These are phyloP conservation scores for Microcyclosporella mali DNA, from an alignment of 2,329 filamentous ascomycete species.

Conservation along the genomic window DNA sequence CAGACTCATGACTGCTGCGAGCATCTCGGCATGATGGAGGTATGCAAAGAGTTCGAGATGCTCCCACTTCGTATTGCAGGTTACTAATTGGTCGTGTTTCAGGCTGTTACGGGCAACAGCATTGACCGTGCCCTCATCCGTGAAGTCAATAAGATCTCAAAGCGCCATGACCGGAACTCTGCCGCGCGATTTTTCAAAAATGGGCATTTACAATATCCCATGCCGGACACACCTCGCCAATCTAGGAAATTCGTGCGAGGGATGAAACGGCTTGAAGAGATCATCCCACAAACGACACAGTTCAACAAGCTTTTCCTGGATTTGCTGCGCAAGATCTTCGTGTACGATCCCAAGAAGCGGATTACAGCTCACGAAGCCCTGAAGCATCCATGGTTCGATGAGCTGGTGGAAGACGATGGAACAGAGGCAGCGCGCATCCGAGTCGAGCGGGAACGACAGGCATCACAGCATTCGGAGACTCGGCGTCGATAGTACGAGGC, in stretches of 20 bases:
- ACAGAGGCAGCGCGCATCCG: conserved; percentile 57
- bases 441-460: conserved; percentile 25
- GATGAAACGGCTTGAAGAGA: conserved; percentile 59
- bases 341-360: conserved; percentile 59
- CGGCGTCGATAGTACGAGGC: conserved; percentile 8
- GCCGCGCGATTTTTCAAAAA: conserved; percentile 29
- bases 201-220: conserved; percentile 57
- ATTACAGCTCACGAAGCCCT: conserved; percentile 60
- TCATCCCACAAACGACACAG: conserved; percentile 50
- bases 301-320: conserved; percentile 61
- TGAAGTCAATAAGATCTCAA: conserved; percentile 26
- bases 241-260: conserved; percentile 61
- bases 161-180: conserved; percentile 26
- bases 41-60: conserved; percentile 7
- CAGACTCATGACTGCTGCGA: conserved; percentile 64
- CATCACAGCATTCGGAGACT: conserved; percentile 10
- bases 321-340: conserved; percentile 56
- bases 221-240: conserved; percentile 55
- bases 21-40: conserved; percentile 65
- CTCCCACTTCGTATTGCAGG: background rate
- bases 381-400: conserved; percentile 62
- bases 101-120: conserved; percentile 28
- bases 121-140: conserved; percentile 31
- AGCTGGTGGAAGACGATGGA: conserved; percentile 58
- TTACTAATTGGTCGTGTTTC: background rate